Evolutionary conservation across 2,329 filamentous ascomycete species (phyloP), one percentile per base, ranked within the genome.

Genomic region (Xylariaceae sp.): DNA sequence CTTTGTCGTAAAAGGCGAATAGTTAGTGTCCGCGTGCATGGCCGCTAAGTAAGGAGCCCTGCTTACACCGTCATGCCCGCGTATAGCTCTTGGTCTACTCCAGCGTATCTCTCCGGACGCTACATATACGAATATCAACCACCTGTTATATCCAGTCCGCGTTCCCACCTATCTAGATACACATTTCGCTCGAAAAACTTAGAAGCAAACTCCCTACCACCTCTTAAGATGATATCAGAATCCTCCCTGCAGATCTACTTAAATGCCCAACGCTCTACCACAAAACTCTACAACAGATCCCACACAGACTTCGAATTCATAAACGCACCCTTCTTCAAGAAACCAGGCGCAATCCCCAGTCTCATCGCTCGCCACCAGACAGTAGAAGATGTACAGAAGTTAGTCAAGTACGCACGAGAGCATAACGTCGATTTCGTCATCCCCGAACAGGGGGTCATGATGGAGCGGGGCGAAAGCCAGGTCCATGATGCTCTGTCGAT

Each of bases 401-500:
- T 63, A 3, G 45, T 64, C 10, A 44, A 47, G 9, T 58, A 57
- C 47, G 61, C 59, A 53, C 51, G 52, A 10, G 48, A 43, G 5
- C 51, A 58, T 36, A 39, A 42, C 28, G 49, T 64, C n/a, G 58
- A 62, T 36, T 59, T 64, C 40, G 60, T 63, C 40, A 51, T 71
- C 22, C n/a, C 50, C 59, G 69, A 45, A 58, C 53, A 18, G 66
- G 72, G 10, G 71, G 71, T 1, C 70, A 73, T 57, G 69, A 71
- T 47, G 61, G 69, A 33, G 65, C 58, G 28, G 68, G 69, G 2
- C 57, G 63, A 7, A 1, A 66, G 64, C n/a, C 62, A 64, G n/a
- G 60, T 65, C 4, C 42, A 63, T 5, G 65, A 57, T 31, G 65
- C 65, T 5, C 41, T 74, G 13, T 65, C 62, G 2, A 68, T 75